These are phyloP conservation scores for Cymbopogon citratus DNA, from an alignment of 176 grass and related monocot genomes.

Conservation along the genomic window DNA sequence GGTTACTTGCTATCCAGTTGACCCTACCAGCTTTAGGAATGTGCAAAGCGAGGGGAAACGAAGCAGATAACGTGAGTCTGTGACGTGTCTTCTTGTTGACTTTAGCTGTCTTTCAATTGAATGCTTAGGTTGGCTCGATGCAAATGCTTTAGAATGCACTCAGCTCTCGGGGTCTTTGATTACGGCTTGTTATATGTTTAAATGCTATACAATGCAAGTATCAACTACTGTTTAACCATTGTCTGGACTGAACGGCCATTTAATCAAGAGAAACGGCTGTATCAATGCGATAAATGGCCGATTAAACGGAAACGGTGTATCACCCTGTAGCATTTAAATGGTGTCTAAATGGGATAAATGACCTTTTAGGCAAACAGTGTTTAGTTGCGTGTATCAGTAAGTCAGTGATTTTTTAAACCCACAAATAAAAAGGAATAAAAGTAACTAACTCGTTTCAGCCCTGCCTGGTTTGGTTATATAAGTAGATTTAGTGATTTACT, in stretches of 20 bases:
- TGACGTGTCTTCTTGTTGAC: not conserved
- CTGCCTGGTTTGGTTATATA: not conserved
- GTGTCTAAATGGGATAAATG: not conserved
- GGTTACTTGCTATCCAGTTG: not conserved
- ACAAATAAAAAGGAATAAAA: not conserved
- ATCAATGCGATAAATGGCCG: not conserved
- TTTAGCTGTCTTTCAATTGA: not conserved
- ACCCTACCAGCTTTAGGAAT: conserved; percentile 1
- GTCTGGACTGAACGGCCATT: not conserved
- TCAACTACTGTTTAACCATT: not conserved
- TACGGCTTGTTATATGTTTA: no score
- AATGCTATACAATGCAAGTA: not conserved
- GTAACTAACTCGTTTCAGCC: not conserved
- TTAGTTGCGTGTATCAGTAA: not conserved
- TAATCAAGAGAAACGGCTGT: not conserved
- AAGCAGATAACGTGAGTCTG: not conserved
- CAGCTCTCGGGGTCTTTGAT: not conserved
- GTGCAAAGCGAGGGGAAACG: not conserved
- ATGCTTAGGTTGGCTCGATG: not conserved
- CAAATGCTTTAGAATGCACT: not conserved
- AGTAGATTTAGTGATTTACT: not conserved
- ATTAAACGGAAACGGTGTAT: not conserved
- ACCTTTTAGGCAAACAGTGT: not conserved
- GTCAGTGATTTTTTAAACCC: not conserved
- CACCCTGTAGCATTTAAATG: not conserved